Base-by-base conservation (phyloP, 768 basidiomycete species). In the Mycena floridula region DNA sequence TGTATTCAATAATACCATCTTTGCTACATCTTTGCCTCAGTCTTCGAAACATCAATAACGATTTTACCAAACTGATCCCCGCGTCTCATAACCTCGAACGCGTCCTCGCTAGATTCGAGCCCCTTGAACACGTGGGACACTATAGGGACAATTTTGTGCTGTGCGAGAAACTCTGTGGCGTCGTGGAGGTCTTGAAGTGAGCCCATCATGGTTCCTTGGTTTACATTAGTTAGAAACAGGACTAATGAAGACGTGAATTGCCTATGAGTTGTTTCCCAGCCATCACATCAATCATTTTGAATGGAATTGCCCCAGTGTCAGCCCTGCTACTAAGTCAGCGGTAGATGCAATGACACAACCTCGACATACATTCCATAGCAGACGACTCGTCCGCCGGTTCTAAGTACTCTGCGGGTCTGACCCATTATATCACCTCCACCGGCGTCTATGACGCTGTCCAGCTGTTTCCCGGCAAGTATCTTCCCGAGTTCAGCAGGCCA, bases 1-100 rank as follows among this genome's bases (percentile, higher is more conserved):
- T n/a, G n/a, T n/a, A n/a, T n/a, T n/a, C n/a, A n/a, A n/a, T n/a
- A n/a, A n/a, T n/a, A n/a, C n/a, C n/a, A n/a, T n/a, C 88, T 91
- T 89, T 21, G 83, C 89, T 1, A 86, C 86, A n/a, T n/a, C n/a
- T n/a, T n/a, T n/a, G 32, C 32, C 18, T 35, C 32, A 15, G 4
- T 7, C 13, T 35, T 53, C 12, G 54, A 55, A 40, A 86, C 56
- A 48, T 64, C 73, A 43, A 85, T 61, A 26, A 89, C 79, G 23
- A 90, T 76, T 61, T 90, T 90, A 13, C 89, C 88, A 56, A 89
- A 89, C 52, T 87, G 85, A 12, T 72, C 69, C 13, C 82, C 85
- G 3, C 61, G 63, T 47, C 73, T 71, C 56, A 91, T 65, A 37
- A 82, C 62, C 50, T 79, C 72, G 57, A 91, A 91, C 3, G 86